Percentiles rank a stretch among this genome's conserved stretches.
Evolutionary conservation across 257 asterid genomes (phyloP).

Genomic region (Petunia secreta): DNA sequence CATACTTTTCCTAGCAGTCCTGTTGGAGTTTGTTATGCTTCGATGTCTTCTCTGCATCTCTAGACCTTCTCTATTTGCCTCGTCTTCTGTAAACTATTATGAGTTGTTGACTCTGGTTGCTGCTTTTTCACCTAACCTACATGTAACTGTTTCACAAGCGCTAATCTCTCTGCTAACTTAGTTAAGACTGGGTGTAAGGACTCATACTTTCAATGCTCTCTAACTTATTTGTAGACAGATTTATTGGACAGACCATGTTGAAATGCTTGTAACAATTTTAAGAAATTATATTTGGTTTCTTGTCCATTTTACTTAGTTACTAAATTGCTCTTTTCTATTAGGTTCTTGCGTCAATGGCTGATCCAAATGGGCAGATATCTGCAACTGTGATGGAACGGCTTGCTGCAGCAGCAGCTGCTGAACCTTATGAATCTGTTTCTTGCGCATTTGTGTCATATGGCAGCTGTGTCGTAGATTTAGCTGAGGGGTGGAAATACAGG

Average conservation of each 20-base stretch:
- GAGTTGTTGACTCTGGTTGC: not conserved
- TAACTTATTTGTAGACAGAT: not conserved
- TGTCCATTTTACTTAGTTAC: slow-evolving; percentile 25
- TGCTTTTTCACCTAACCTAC: slow-evolving; percentile 18
- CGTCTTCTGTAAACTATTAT: not conserved
- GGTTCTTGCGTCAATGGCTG: slow-evolving; percentile 96
- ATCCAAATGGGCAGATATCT: slow-evolving; percentile 84
- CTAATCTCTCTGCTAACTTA: not conserved
- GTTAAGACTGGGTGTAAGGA: slow-evolving; percentile 2
- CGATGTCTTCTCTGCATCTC: slow-evolving; percentile 26
- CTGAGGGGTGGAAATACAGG: slow-evolving; percentile 97
- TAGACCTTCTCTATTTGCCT: not conserved
- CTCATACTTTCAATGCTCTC: not conserved
- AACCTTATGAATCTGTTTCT: slow-evolving; percentile 92
- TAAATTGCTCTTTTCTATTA: slow-evolving; percentile 34
- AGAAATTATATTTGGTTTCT: slow-evolving; percentile 20
- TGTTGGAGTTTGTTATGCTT: slow-evolving; percentile 26
- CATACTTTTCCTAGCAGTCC: slow-evolving; percentile 24
- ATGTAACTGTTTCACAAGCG: slow-evolving; percentile 6
- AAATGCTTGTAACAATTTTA: not conserved
- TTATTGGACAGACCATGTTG: slow-evolving; percentile 20
- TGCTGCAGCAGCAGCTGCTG: slow-evolving; percentile 95
- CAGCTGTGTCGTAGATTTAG: slow-evolving; percentile 77
- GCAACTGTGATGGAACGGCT: slow-evolving; percentile 85
- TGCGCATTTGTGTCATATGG: slow-evolving; percentile 96